A percentile compares a stretch with the other conserved stretches of the same genome.
These are phyloP conservation scores for Penicillium crystallinum DNA, from an alignment of 495 filamentous ascomycete species.

Conservation along the genomic window DNA sequence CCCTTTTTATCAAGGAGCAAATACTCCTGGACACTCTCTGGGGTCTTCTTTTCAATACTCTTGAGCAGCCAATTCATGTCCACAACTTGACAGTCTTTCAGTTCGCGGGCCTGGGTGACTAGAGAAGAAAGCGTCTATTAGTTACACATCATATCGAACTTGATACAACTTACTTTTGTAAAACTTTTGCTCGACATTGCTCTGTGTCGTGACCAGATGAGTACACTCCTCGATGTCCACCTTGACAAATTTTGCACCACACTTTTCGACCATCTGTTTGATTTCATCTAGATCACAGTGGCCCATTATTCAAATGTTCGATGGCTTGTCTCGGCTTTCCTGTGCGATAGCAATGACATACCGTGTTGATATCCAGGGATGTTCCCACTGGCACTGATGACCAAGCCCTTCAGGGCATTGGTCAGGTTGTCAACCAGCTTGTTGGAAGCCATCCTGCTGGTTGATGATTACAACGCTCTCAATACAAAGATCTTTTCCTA, in stretches of 20 bases:
- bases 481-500: not conserved
- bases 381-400: slow-evolving; percentile 53
- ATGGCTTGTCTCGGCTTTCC: not conserved
- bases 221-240: slow-evolving; percentile 5
- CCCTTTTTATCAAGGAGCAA: not conserved
- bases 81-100: slow-evolving; percentile 3
- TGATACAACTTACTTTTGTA: slow-evolving; percentile 8
- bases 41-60: not conserved
- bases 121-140: not conserved
- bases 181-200: not conserved
- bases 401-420: slow-evolving; percentile 34
- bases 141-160: not conserved
- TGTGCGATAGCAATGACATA: slow-evolving; percentile 1
- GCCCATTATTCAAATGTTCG: not conserved
- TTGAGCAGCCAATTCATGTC: slow-evolving; percentile 5
- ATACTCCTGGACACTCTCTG: not conserved
- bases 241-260: slow-evolving; percentile 4
- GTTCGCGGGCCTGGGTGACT: slow-evolving; percentile 1
- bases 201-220: slow-evolving; percentile 13
- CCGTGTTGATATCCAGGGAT: slow-evolving; percentile 52
- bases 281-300: not conserved
- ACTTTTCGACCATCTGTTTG: slow-evolving; percentile 2
- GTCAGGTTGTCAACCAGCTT: slow-evolving; percentile 12
- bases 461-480: not conserved
- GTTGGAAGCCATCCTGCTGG: not conserved